Base-by-base conservation (phyloP, 225 moss, liverwort and hornwort genomes). In the Marchantia polymorpha region DNA sequence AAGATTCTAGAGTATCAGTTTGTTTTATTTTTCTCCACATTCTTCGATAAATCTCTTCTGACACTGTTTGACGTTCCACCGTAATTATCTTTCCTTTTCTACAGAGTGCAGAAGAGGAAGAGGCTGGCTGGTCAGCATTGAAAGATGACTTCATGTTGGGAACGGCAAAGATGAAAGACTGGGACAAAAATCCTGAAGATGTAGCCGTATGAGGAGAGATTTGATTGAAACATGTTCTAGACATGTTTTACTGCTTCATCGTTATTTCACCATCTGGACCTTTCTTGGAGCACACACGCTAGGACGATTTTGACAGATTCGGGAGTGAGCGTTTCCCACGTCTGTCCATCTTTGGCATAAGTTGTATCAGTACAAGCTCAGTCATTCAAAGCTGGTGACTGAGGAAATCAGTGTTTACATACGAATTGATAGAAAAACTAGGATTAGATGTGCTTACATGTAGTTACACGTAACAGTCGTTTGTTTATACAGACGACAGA, bases 81-180 rank as follows among this genome's bases (percentile, higher is more conserved):
- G 26, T 10, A 29, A 52, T 31, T 26, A 72, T 69, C 69, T 81
- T 80, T 67, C 87, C 73, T 26, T 79, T 56, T 83, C 87, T 12
- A 27, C 90, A 87, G 69, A 26, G 6, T 27, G 77, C 51, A 14
- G 67, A 49, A 10, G 61, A 70, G 46, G 79, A 75, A 77, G 77
- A 85, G 68, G 52, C 68, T n/a, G 82, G 79, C 47, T 94, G 94
- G 94, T 86, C 94, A 78, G 92, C 88, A 72, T 82, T 92, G 1
- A 89, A 88, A 77, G 88, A 89, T 61, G 86, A 89, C 77, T 94
- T 94, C 60, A 92, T 94, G 92, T 79, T 91, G 83, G 92, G 94
- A 61, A 91, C 87, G 16, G 81, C 88, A 59, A 94, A 90, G 76
- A 85, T 92, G 13, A 88, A 92, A 78, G 92, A 92, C 75, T 94